A percentile compares a stretch with the other conserved stretches of the same genome.
Conservation (phyloP, 495 filamentous ascomycete species). For the Pyronema omphalodes region DNA sequence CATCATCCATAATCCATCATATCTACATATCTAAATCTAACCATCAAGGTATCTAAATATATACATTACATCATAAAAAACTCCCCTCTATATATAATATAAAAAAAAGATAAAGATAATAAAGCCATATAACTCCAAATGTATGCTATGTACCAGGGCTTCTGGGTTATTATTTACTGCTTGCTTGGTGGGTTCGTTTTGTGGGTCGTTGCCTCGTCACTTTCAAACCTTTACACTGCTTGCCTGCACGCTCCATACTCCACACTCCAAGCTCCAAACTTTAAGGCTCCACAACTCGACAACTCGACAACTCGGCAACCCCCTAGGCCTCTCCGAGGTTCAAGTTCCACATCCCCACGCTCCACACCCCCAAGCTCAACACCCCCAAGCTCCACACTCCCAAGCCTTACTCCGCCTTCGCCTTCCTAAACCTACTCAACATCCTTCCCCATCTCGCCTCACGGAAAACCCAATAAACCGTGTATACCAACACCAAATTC, state of each 20-base stretch:
- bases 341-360: background rate
- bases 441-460: slow-evolving; percentile 20
- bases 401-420: slow-evolving; percentile 9
- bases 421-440: slow-evolving; percentile 11
- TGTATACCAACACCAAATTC: slow-evolving; percentile 15
- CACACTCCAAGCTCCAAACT: background rate
- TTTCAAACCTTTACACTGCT: too few relatives aligned
- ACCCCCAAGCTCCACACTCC: background rate
- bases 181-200: too few relatives aligned
- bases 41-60: too few relatives aligned
- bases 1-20: too few relatives aligned
- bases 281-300: background rate
- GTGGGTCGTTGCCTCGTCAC: too few relatives aligned
- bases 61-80: too few relatives aligned
- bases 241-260: background rate
- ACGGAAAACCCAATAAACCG: slow-evolving; percentile 19
- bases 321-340: background rate
- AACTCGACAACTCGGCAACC: background rate
- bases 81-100: too few relatives aligned
- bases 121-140: too few relatives aligned
- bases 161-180: too few relatives aligned
- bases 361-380: background rate
- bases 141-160: too few relatives aligned
- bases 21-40: too few relatives aligned
- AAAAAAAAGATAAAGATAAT: too few relatives aligned